These are phyloP conservation scores for Chlorophyllum brunneum DNA, from an alignment of 768 basidiomycete species.

Conservation along the genomic window DNA sequence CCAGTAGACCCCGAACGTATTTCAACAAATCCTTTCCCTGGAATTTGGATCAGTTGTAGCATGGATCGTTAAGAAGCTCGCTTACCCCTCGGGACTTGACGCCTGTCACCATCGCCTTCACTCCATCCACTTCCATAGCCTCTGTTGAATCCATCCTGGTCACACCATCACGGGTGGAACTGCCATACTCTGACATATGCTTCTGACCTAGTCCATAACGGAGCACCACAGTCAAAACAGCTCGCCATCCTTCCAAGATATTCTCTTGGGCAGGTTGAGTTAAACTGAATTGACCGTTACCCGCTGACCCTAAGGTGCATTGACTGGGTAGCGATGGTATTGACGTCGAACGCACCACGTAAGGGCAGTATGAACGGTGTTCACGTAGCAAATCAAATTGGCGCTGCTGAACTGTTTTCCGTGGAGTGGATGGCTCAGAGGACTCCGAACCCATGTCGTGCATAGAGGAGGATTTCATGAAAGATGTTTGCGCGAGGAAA, in stretches of 20 bases:
- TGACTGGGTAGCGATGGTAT: slow-evolving; percentile 53
- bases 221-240: slow-evolving; percentile 64
- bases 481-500: slow-evolving; percentile 37
- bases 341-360: slow-evolving; percentile 64
- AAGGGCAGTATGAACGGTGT: slow-evolving; percentile 86
- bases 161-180: slow-evolving; percentile 15
- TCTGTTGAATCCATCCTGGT: slow-evolving; percentile 18
- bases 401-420: slow-evolving; percentile 32
- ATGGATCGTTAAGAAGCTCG: background rate
- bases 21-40: slow-evolving; percentile 69
- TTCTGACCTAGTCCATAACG: slow-evolving; percentile 64
- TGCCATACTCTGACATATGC: slow-evolving; percentile 34
- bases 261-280: slow-evolving; percentile 17
- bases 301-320: slow-evolving; percentile 16
- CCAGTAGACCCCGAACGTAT: slow-evolving; percentile 67
- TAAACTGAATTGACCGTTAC: slow-evolving; percentile 9
- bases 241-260: slow-evolving; percentile 74
- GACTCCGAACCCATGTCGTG: slow-evolving; percentile 1
- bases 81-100: slow-evolving; percentile 75
- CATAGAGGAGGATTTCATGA: slow-evolving; percentile 8
- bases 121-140: slow-evolving; percentile 41
- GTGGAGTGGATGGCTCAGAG: slow-evolving; percentile 19
- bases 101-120: slow-evolving; percentile 72
- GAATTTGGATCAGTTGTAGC: slow-evolving; percentile 2
- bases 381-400: slow-evolving; percentile 76